Base-by-base conservation (phyloP, 2,329 filamentous ascomycete genomes). In the Aspergillus viridinutans region DNA sequence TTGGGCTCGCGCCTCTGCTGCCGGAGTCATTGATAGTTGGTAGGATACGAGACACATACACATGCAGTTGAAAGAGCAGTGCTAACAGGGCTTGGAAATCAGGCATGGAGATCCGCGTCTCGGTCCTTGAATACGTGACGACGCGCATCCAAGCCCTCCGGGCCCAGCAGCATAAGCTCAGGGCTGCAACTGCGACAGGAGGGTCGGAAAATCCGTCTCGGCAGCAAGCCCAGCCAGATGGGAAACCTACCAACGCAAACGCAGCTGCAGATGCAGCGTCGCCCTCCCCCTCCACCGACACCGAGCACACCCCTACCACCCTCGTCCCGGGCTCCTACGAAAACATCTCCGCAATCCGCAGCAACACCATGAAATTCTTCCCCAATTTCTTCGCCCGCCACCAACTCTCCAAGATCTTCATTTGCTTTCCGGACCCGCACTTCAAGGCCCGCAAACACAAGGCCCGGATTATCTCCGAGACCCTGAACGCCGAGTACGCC, bases 301-400 rank as follows among this genome's bases (percentile, higher is more conserved):
- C 43, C 8, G 20, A 23, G 20, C 8, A 45, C 8, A 12, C 3
- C 10, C 12, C 23, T 3, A 59, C 59, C 6, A 50, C 61, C 4
- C 64, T 66, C 43, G 59, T 74, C 17, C 65, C 72, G 0, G 72
- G 73, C 20, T 74, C 78, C 49, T 97, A 91, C 73, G 88, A 95
- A 70, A 99, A 99, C 73, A 88, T 93, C 54, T 87, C 89, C 35
- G 95, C 91, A 70, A 80, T 99, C 50, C 88, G 94, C 60, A 90
- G 90, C 63, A 99, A 99, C 78, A 90, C 91, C 4, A 99, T 99
- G 94, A 99, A 99, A 74, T 99, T 97, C 75, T 80, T 99, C n/a
- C 93, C 95, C 60, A 97, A 99, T 72, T 96, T 97, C 81, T 97
- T 99, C 80, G 79, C 77, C 54, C 89, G 87, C 68, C 81, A 78